Base-by-base conservation (phyloP, 352 stramenopile genomes). In the Phytophthora pistaciae region DNA sequence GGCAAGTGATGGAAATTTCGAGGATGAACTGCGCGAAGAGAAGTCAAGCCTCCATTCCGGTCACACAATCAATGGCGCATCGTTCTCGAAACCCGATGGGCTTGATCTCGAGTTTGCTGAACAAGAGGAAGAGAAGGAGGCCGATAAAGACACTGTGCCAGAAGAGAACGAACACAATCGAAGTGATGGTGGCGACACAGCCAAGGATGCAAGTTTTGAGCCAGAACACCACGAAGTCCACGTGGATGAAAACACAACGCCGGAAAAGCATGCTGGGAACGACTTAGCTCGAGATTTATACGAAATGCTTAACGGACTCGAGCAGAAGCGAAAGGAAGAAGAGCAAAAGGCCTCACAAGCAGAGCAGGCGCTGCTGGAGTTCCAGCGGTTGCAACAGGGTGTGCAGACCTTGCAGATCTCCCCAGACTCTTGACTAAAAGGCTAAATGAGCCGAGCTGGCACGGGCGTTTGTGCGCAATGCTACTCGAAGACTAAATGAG, bases 291-390 rank as follows among this genome's bases (percentile, higher is more conserved):
- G 60, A 62, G 85, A 94, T 64, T 78, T 94, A 65, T 75, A 84
- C 46, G 44, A 80, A 49, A 86, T 95, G 74, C 77, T 95, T 3
- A 79, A 78, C 46, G 68, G 69, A 14, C 82, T 95, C 54, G 70
- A 88, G 62, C 62, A 82, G 27, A 85, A 80, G 56, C 77, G 88
- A 27, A 87, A 88, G 52, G 62, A 90, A 67, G 81, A 93, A 66
- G 85, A 95, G 49, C 58, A 79, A 50, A 93, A 92, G 57, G 85
- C 84, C 0, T 68, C 69, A 8, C 66, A 64, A 5, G 79, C 78
- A 31, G 72, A 90, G 53, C 61, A 88, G 13, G 87, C 83, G 40
- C 70, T 94, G 9, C 67, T 74, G 23, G 69, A 87, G 8, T 93
- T 89, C 54, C 72, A 90, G 27, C 74, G 83, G 49, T 61, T 80